phyloP scores from a whole-genome alignment of 1,284 basidiomycete genomes.

The Rhodotorula sp. region DNA sequence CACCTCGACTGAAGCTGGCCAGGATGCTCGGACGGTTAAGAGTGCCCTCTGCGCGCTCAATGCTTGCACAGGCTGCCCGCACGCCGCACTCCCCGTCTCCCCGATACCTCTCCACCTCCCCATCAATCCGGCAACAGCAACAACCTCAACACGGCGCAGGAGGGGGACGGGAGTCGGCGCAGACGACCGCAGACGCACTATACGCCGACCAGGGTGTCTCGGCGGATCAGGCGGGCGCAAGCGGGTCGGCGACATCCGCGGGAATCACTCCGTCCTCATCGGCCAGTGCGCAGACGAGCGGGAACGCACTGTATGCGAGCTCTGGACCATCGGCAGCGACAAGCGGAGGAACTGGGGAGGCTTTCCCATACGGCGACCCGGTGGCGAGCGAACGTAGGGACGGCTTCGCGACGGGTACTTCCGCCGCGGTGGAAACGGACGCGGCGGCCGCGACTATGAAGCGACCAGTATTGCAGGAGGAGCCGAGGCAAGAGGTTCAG shows the following conservation, averaged over 20 bases:
- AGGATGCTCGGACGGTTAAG: too few species aligned
- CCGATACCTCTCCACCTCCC: background rate
- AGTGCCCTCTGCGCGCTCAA: too few species aligned
- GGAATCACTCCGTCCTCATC: too few species aligned
- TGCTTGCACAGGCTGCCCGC: background rate
- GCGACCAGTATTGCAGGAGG: too few species aligned
- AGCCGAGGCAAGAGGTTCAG: background rate
- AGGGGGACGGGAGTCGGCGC: background rate
- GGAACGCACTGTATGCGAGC: conserved; percentile 2
- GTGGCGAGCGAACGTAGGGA: background rate
- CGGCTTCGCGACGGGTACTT: too few species aligned
- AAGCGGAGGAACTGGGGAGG: background rate
- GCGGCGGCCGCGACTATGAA: too few species aligned
- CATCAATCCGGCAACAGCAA: background rate
- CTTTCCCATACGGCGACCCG: conserved; percentile 2
- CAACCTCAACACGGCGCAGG: background rate
- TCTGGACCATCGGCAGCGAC: background rate
- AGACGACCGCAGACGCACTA: conserved; percentile 2
- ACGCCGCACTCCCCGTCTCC: background rate
- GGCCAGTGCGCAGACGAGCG: background rate
- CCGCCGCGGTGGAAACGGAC: too few species aligned
- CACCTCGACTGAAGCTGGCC: too few species aligned
- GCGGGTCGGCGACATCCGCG: too few species aligned
- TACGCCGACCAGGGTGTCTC: background rate
- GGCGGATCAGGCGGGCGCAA: too few species aligned